A percentile compares a stretch with the other conserved stretches of the same genome.
Evolutionary conservation across 169 alveolate species (phyloP).

Genomic region (Plasmodium ovale): DNA sequence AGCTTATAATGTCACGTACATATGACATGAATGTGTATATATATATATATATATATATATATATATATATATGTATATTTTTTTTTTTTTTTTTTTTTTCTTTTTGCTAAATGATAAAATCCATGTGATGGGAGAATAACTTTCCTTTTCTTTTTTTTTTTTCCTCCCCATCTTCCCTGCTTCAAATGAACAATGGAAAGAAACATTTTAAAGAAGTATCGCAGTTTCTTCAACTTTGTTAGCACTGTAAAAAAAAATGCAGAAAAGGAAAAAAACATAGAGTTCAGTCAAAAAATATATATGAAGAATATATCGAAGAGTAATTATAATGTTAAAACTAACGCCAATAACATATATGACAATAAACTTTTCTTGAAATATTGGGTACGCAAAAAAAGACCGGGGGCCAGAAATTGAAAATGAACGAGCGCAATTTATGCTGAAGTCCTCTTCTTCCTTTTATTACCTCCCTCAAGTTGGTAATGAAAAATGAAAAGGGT

Average conservation of each 20-base stretch:
- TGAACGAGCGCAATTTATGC: too few species aligned
- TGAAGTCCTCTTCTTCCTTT: too few species aligned
- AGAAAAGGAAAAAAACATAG: slow-evolving; percentile 52
- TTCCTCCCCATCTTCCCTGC: neutral
- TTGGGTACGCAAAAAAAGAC: slow-evolving; percentile 74
- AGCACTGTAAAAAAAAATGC: slow-evolving; percentile 25
- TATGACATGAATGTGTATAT: neutral
- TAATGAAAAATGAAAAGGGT: too few species aligned
- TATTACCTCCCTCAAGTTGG: too few species aligned
- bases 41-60: too few species aligned
- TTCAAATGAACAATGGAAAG: slow-evolving; percentile 38
- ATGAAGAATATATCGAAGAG: slow-evolving; percentile 62
- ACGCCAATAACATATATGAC: slow-evolving; percentile 36
- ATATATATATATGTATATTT: too few species aligned
- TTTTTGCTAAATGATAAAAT: too few species aligned
- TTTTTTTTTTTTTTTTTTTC: neutral
- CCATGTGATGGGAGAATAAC: neutral
- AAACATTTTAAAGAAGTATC: slow-evolving; percentile 48
- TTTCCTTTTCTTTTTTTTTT: neutral
- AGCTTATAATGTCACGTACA: too few species aligned
- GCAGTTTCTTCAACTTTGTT: slow-evolving; percentile 61
- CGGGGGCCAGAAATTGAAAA: slow-evolving; percentile 70
- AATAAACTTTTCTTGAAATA: slow-evolving; percentile 71
- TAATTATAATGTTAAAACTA: slow-evolving; percentile 65
- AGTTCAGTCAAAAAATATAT: slow-evolving; percentile 19